Base-by-base conservation (phyloP, 345 rosid species). In the Lenwebbia sp. region DNA sequence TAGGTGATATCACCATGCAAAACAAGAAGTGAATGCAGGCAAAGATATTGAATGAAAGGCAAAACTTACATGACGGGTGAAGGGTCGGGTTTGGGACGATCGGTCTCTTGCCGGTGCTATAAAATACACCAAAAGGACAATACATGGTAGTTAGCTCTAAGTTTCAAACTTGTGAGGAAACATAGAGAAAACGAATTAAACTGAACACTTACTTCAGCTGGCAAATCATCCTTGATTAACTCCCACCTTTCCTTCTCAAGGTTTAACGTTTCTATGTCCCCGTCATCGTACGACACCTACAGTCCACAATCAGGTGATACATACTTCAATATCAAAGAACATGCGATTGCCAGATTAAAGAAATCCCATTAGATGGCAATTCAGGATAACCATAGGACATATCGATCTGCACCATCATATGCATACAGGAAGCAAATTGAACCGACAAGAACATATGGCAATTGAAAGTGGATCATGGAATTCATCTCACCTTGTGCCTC, bases 91-190 rank as follows among this genome's bases (percentile, higher is more conserved):
- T 82, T 82, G 9, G 54, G 83, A 26, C 26, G 37, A 53, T 0
- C 17, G 6, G 56, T 55, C 54, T 0, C 0, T 56, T 50, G 54
- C 19, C 0, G 13, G 0, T 50, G 37, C 83, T 11, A 56, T 50
- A 28, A 82, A 52, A 47, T 26, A 82, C 21, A 6, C 10, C 26
- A 82, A 0, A 50, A 47, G 12, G 10, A 40, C 84, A 82, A 28
- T 6, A 25, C n/a, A n/a, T 0, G 0, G 37, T 0, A 82, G 0
- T 82, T 47, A 82, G 0, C 26, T 47, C 37, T 0, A 9, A 30
- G n/a, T 21, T 0, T 26, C 30, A 49, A 30, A 76, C 19, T 76
- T 60, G 22, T 1, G 7, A 60, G 0, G 0, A 60, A 28, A 28
- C 40, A 28, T 0, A 17, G 74, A 60, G 33, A 1, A 17, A 14